Evolutionary conservation across 2,329 filamentous ascomycete species (phyloP).

Genomic region (Karstenula rhodostoma): DNA sequence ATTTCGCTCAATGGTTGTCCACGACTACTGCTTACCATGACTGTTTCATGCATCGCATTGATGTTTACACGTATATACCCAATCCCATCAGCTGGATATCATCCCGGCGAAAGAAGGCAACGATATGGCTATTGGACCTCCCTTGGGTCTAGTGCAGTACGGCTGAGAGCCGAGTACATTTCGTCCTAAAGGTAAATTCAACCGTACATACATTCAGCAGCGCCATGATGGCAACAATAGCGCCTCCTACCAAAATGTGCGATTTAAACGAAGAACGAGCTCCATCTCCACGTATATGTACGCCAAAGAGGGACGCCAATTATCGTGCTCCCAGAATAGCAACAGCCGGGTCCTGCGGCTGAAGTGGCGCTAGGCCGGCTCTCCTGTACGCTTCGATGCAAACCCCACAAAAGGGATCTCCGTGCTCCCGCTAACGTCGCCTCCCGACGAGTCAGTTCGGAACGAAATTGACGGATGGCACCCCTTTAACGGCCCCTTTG

Average conservation of each 20-base stretch:
- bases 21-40: too few relatives aligned
- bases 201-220: background rate
- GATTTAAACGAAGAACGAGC: background rate
- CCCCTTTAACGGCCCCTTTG: background rate
- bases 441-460: constrained; percentile 1
- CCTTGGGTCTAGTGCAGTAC: background rate
- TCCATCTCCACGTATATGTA: background rate
- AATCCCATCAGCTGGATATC: background rate
- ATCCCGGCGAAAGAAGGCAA: background rate
- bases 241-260: background rate
- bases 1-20: too few relatives aligned
- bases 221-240: background rate
- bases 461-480: background rate
- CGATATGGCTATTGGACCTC: background rate
- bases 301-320: background rate
- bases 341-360: constrained; percentile 11
- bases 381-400: background rate
- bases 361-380: background rate
- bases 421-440: constrained; percentile 7
- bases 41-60: too few relatives aligned
- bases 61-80: too few relatives aligned
- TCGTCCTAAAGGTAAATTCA: background rate
- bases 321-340: constrained; percentile 1
- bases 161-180: background rate
- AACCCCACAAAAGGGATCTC: constrained; percentile 13